A percentile compares a stretch with the other conserved stretches of the same genome.
phyloP scores from a whole-genome alignment of 1,139 yeast genomes.

The Suhomyces bokatorum region DNA sequence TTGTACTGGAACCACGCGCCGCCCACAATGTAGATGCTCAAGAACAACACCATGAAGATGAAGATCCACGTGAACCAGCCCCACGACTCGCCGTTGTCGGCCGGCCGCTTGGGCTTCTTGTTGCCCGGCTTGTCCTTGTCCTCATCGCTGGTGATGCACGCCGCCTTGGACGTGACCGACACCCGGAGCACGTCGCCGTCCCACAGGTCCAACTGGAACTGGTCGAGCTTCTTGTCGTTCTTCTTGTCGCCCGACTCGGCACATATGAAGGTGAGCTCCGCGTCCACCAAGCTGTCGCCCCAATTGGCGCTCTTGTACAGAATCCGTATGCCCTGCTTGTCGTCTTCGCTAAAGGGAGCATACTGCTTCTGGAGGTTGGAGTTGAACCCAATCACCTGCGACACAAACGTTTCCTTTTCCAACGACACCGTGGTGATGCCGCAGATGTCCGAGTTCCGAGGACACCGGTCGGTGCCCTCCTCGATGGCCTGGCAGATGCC shows the following conservation, averaged over 20 bases:
- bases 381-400: constrained; percentile 56
- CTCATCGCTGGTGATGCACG: constrained; percentile 37
- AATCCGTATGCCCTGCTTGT: constrained; percentile 46
- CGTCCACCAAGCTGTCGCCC: constrained; percentile 62
- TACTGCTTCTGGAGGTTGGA: constrained; percentile 39
- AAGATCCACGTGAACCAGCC: constrained; percentile 80
- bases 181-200: constrained; percentile 29
- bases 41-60: constrained; percentile 62
- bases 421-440: constrained; percentile 57
- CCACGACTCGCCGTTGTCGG: constrained; percentile 55
- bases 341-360: constrained; percentile 17
- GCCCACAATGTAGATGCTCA: constrained; percentile 71
- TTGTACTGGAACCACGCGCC: constrained; percentile 77
- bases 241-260: constrained; percentile 25
- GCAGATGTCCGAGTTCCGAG: constrained; percentile 67
- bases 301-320: constrained; percentile 60
- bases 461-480: constrained; percentile 51
- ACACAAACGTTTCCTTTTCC: constrained; percentile 45
- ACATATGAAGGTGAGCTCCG: constrained; percentile 57
- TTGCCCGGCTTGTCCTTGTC: constrained; percentile 22
- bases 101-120: constrained; percentile 24
- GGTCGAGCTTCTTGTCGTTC: constrained; percentile 14
- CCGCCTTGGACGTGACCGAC: constrained; percentile 35
- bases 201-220: constrained; percentile 34
- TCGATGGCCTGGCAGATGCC: constrained; percentile 63